Evolutionary conservation across 73 alveolate species (phyloP).

Genomic region (Tetrahymena borealis): DNA sequence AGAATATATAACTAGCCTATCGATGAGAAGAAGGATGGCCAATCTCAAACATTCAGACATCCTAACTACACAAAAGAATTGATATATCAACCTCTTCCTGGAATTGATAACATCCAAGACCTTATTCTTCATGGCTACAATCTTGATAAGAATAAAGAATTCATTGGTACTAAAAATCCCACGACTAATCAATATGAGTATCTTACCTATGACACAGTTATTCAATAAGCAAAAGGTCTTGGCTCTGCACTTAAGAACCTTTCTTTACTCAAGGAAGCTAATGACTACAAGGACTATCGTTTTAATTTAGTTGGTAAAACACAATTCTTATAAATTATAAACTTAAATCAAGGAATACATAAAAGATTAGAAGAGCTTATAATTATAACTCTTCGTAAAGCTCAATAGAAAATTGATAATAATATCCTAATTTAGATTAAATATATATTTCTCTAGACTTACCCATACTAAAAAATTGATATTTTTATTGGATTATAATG

Average conservation of each 20-base stretch:
- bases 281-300: conserved; percentile 18
- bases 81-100: not conserved
- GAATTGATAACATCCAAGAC: not conserved
- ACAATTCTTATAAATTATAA: not conserved
- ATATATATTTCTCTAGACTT: too few species aligned
- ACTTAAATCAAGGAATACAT: not conserved
- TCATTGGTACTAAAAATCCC: not conserved
- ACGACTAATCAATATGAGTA: not conserved
- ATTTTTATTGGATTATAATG: too few species aligned
- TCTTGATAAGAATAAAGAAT: not conserved
- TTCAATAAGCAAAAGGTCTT: not conserved
- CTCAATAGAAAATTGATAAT: too few species aligned
- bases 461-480: too few species aligned
- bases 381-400: too few species aligned
- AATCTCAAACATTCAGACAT: conserved; percentile 57
- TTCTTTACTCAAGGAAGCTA: not conserved
- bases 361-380: too few species aligned
- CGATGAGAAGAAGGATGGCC: conserved; percentile 65
- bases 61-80: conserved; percentile 47
- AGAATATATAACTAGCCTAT: conserved; percentile 45
- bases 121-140: not conserved
- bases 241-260: not conserved
- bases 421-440: too few species aligned
- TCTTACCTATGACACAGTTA: not conserved
- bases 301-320: conserved; percentile 19